Conservation (phyloP, 768 basidiomycete genomes). For the Hericium coralloides region DNA sequence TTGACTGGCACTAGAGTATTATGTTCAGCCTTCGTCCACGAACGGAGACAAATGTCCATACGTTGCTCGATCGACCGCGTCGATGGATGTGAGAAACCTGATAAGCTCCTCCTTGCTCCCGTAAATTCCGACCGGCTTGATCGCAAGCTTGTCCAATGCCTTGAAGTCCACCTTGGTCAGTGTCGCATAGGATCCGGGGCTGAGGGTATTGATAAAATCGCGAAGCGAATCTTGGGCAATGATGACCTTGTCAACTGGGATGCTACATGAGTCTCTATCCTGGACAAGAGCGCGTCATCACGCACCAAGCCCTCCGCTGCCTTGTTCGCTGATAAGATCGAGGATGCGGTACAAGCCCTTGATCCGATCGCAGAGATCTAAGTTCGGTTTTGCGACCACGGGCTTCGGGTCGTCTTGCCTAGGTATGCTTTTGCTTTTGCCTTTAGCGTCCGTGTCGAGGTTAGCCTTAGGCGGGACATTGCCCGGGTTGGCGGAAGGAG, state of each 20-base stretch:
- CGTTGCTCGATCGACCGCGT: conserved; percentile 30
- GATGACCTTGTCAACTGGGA: conserved; percentile 51
- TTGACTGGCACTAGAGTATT: too few species aligned
- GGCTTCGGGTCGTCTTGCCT: too few species aligned
- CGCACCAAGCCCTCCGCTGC: conserved; percentile 43
- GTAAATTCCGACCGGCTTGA: conserved; percentile 50
- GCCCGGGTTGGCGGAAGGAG: too few species aligned
- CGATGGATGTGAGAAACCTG: conserved; percentile 30
- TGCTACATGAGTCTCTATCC: not conserved
- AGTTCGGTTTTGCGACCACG: too few species aligned
- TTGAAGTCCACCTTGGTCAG: conserved; percentile 51
- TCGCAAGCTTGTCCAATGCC: conserved; percentile 31
- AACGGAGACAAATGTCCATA: conserved; percentile 10
- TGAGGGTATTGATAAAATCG: conserved; percentile 38
- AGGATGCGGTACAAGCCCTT: conserved; percentile 44
- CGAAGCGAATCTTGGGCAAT: conserved; percentile 43
- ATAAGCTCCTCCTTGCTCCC: conserved; percentile 45
- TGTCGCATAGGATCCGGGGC: conserved; percentile 42
- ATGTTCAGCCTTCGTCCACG: too few species aligned
- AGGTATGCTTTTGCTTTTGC: too few species aligned
- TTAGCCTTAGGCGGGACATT: too few species aligned
- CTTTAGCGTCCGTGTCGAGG: too few species aligned
- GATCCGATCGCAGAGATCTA: conserved; percentile 15
- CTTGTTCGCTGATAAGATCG: conserved; percentile 43
- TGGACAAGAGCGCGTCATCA: not conserved